A percentile compares a stretch with the other conserved stretches of the same genome.
Conservation (phyloP, 441 rosid species). For the Metrosideros polymorpha region DNA sequence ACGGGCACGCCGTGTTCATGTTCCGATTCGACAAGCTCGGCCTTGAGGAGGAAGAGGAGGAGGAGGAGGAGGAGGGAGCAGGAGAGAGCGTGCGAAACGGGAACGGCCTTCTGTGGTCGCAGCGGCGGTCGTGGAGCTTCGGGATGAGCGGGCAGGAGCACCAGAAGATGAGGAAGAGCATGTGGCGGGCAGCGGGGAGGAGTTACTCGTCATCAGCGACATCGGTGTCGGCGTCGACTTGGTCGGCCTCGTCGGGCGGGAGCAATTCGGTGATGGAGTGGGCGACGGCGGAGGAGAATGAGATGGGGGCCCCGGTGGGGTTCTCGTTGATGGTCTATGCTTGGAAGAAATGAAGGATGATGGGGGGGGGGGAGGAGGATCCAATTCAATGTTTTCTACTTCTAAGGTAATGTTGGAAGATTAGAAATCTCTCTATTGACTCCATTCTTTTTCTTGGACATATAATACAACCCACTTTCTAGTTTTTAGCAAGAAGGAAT, state of each 20-base stretch:
- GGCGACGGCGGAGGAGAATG: not conserved
- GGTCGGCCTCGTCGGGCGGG: not conserved
- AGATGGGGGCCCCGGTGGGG: not conserved
- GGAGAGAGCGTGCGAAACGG: not conserved
- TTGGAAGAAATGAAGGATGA: not conserved
- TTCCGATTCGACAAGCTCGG: not conserved
- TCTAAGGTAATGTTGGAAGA: not conserved
- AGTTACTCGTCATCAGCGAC: not conserved
- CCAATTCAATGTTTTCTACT: not conserved
- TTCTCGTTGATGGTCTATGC: slow-evolving; percentile 1
- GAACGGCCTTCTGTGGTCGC: not conserved
- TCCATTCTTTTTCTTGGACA: not conserved
- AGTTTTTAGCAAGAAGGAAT: not conserved
- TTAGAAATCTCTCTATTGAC: not conserved
- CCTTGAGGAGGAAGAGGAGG: not conserved
- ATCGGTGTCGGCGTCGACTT: not conserved
- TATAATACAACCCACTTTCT: not conserved
- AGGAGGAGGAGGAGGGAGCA: not conserved
- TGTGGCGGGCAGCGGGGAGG: not conserved
- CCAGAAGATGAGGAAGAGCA: not conserved
- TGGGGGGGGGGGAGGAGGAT: too few relatives aligned
- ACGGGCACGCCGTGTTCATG: not conserved
- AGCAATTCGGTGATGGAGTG: not conserved
- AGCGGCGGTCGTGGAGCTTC: not conserved
- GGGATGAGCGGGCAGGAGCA: not conserved